These are phyloP conservation scores for Fagopyrum tataricum DNA, from an alignment of 148 eudicot genomes.

Conservation along the genomic window DNA sequence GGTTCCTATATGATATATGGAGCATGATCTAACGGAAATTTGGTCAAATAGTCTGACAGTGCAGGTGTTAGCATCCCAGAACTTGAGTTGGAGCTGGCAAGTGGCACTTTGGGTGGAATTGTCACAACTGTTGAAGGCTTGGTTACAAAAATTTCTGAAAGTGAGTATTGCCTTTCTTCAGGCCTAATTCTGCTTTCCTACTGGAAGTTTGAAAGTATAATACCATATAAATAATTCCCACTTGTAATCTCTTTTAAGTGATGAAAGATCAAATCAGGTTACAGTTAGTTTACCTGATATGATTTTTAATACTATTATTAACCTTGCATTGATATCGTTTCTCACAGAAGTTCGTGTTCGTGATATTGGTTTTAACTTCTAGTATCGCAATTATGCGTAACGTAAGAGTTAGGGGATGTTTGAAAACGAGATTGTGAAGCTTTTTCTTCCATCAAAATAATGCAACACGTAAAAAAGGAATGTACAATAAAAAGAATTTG, in stretches of 20 bases:
- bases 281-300: neutral
- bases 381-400: neutral
- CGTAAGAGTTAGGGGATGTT: neutral
- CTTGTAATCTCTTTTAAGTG: neutral
- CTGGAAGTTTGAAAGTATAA: neutral
- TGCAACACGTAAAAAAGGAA: too few relatives aligned
- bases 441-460: slow-evolving; percentile 9
- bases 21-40: slow-evolving; percentile 15
- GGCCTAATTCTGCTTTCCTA: neutral
- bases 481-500: neutral
- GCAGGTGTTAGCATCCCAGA: too few relatives aligned
- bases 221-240: neutral
- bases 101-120: too few relatives aligned
- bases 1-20: neutral
- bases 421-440: slow-evolving; percentile 40
- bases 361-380: too few relatives aligned
- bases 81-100: too few relatives aligned
- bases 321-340: too few relatives aligned
- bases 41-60: slow-evolving; percentile 49
- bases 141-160: slow-evolving; percentile 3
- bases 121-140: too few relatives aligned
- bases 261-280: neutral
- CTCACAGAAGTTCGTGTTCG: too few relatives aligned
- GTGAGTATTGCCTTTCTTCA: slow-evolving; percentile 39
- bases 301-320: too few relatives aligned